Percentiles rank a stretch among this genome's conserved stretches.
phyloP scores from a whole-genome alignment of 2,329 filamentous ascomycete genomes.

The Cladosporium sp. region DNA sequence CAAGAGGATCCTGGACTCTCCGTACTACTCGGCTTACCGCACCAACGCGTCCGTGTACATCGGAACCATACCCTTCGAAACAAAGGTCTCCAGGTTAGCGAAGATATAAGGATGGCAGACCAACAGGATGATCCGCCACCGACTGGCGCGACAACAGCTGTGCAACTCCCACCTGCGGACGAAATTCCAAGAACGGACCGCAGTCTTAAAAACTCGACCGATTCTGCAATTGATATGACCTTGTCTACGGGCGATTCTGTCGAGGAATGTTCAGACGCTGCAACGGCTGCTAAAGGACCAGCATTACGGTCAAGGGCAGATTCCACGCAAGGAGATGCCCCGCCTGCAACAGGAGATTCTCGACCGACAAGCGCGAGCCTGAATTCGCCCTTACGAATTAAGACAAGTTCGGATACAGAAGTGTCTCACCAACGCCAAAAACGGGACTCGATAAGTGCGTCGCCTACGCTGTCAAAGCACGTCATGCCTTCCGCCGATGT shows the following conservation, averaged over 20 bases:
- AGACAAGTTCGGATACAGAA: not conserved
- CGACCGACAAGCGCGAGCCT: not conserved
- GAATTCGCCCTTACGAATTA: not conserved
- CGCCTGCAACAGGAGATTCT: not conserved
- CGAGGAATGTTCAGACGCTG: not conserved
- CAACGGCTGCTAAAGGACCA: not conserved
- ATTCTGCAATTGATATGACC: not conserved
- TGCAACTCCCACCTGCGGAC: not conserved
- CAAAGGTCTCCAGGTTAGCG: not conserved
- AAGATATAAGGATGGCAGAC: not conserved
- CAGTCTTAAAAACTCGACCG: not conserved
- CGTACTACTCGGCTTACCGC: not conserved
- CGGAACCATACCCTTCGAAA: not conserved
- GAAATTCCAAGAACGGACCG: not conserved
- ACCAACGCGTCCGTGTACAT: not conserved
- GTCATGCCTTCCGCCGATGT: slow-evolving; percentile 14
- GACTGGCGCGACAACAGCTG: not conserved
- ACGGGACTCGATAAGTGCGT: slow-evolving; percentile 13
- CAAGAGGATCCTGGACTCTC: slow-evolving; percentile 2
- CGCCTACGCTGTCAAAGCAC: slow-evolving; percentile 9
- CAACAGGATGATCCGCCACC: not conserved
- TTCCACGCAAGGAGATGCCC: not conserved
- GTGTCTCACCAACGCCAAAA: not conserved
- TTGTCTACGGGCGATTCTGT: no score
- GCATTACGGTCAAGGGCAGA: not conserved